phyloP scores from a whole-genome alignment of 768 basidiomycete species.

The Naganishia onofrii region DNA sequence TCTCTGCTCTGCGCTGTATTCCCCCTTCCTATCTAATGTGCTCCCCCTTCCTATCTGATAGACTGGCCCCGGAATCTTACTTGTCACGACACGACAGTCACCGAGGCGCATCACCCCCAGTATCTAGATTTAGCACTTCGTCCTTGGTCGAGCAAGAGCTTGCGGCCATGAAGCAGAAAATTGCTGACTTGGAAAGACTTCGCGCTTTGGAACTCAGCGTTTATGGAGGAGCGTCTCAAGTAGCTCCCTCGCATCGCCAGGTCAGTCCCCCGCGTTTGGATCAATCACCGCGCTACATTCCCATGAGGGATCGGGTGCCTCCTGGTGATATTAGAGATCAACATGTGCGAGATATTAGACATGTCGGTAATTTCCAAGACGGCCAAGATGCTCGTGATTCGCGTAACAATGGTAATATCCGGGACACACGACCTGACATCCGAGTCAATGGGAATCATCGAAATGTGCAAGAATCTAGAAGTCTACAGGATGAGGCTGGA shows the following conservation, averaged over 20 bases:
- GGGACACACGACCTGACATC: not conserved
- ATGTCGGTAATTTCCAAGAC: not conserved
- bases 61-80: not conserved
- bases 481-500: not conserved
- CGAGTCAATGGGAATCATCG: not conserved
- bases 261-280: constrained; percentile 7
- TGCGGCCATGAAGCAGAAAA: constrained; percentile 21
- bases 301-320: not conserved
- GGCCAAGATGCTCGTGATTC: not conserved
- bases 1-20: no score
- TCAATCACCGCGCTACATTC: not conserved
- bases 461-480: not conserved
- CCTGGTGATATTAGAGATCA: not conserved
- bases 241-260: not conserved
- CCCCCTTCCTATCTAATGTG: not conserved
- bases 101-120: not conserved
- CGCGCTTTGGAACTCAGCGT: constrained; percentile 20
- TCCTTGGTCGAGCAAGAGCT: constrained; percentile 24
- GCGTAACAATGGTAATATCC: not conserved
- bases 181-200: constrained; percentile 18
- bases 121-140: constrained; percentile 8
- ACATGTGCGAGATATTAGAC: not conserved
- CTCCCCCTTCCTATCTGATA: not conserved
- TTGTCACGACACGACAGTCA: not conserved
- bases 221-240: not conserved